These are phyloP conservation scores for Raddia guianensis DNA, from an alignment of 176 grass and related monocot genomes.

Conservation along the genomic window DNA sequence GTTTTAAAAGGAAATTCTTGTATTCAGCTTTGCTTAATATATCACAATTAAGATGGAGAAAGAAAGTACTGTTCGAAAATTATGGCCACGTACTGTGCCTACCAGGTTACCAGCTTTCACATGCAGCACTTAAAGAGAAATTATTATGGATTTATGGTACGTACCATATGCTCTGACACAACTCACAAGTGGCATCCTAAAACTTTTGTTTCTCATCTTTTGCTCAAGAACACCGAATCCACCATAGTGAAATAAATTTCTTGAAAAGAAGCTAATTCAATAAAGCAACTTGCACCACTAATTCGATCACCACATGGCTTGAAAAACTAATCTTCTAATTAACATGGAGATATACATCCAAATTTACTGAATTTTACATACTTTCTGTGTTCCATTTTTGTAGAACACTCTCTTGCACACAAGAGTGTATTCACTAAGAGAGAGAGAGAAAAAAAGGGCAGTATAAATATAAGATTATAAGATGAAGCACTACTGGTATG, in stretches of 20 bases:
- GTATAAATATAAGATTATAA: background rate
- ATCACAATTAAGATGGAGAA: background rate
- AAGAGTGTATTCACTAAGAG: constrained; percentile 23
- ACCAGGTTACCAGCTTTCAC: constrained; percentile 32
- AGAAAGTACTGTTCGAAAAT: background rate
- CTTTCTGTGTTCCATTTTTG: constrained; percentile 26
- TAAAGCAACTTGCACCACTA: background rate
- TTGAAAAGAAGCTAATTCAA: background rate
- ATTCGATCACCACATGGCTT: background rate
- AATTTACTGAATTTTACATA: constrained; percentile 27
- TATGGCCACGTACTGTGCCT: background rate
- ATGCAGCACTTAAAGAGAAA: constrained; percentile 37
- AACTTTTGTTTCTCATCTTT: background rate
- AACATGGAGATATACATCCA: constrained; percentile 21
- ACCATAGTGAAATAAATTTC: background rate
- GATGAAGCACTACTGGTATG: background rate
- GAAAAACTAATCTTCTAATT: constrained; percentile 25
- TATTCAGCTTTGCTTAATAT: background rate
- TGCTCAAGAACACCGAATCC: background rate
- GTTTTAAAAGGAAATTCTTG: background rate
- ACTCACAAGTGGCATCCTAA: background rate
- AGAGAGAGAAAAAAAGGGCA: constrained; percentile 3
- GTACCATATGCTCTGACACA: constrained; percentile 13
- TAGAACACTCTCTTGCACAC: background rate
- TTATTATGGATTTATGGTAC: constrained; percentile 35